Evolutionary conservation across 768 basidiomycete species (phyloP).

Genomic region (Mycena crocata): DNA sequence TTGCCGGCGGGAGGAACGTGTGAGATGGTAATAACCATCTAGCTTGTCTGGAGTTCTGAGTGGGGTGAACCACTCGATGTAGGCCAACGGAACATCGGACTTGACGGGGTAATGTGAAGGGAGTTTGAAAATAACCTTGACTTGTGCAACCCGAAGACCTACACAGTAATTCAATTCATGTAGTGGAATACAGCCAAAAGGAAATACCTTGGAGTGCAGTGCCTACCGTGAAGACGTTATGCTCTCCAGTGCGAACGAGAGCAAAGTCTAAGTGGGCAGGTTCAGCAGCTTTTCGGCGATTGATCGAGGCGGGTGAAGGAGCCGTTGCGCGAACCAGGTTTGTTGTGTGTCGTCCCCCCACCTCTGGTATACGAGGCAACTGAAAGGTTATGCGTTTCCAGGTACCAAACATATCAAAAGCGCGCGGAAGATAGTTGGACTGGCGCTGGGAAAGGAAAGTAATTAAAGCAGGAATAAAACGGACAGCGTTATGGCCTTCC

Average conservation of each 20-base stretch:
- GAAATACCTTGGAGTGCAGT: background rate
- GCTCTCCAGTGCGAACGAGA: slow-evolving; percentile 2
- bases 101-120: slow-evolving; percentile 33
- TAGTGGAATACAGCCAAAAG: background rate
- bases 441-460: background rate
- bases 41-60: slow-evolving; percentile 22
- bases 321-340: background rate
- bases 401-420: background rate
- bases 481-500: background rate
- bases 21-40: slow-evolving; percentile 25
- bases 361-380: too few species aligned
- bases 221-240: background rate
- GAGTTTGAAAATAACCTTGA: slow-evolving; percentile 41
- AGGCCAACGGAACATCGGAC: slow-evolving; percentile 30
- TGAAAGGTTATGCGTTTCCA: background rate
- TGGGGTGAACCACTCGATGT: slow-evolving; percentile 43
- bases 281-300: background rate
- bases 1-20: slow-evolving; percentile 21
- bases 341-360: background rate
- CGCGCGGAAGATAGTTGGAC: background rate
- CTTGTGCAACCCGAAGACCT: slow-evolving; percentile 41
- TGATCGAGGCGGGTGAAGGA: background rate
- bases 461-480: background rate
- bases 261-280: slow-evolving; percentile 13
- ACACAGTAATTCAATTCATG: background rate